These are phyloP conservation scores for Triangularia setosa DNA, from an alignment of 2,329 filamentous ascomycete genomes.

Conservation along the genomic window DNA sequence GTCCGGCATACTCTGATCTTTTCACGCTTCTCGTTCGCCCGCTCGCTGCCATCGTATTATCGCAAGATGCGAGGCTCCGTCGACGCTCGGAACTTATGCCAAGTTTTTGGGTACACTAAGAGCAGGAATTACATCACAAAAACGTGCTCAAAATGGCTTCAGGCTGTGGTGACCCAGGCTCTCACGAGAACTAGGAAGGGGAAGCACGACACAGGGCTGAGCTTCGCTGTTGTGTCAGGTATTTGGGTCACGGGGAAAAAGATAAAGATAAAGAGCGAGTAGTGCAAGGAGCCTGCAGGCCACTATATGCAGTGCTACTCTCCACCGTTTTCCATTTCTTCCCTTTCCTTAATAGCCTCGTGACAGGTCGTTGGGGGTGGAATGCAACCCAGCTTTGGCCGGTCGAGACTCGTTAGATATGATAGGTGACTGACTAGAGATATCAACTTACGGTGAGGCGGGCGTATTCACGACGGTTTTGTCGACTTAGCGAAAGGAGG, in stretches of 20 bases:
- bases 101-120: neutral
- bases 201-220: neutral
- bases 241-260: neutral
- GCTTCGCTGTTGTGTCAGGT: neutral
- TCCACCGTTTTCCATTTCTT: neutral
- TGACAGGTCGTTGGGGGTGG: neutral
- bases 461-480: neutral
- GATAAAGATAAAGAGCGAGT: neutral
- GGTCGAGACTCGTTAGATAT: neutral
- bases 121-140: neutral
- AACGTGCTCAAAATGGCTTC: neutral
- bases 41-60: neutral
- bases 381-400: neutral
- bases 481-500: neutral
- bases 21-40: neutral
- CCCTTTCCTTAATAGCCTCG: neutral
- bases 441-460: neutral
- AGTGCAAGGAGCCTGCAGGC: neutral
- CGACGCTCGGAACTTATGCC: neutral
- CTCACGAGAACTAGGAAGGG: neutral
- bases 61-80: neutral
- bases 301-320: neutral
- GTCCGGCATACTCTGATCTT: neutral
- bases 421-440: neutral
- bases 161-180: neutral